These are phyloP conservation scores for Hericium alpestre DNA, from an alignment of 768 basidiomycete species.

Conservation along the genomic window DNA sequence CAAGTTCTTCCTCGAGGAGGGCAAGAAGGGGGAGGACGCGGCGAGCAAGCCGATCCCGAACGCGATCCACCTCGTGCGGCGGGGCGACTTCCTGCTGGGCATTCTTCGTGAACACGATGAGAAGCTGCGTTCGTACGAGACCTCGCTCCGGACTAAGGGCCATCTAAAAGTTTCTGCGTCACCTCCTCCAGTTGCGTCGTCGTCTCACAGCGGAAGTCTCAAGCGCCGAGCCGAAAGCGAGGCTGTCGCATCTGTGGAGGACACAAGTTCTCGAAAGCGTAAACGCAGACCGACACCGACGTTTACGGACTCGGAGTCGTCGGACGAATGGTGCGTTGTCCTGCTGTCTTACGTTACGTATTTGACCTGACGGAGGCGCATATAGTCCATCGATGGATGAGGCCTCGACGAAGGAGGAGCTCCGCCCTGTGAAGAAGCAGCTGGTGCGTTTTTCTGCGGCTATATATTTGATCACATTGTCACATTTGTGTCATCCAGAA, in stretches of 20 bases:
- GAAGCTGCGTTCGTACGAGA: constrained; percentile 83
- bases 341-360: background rate
- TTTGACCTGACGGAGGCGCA: constrained; percentile 1
- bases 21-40: constrained; percentile 85
- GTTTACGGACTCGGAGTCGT: constrained; percentile 90
- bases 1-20: constrained; percentile 97
- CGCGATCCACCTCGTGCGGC: constrained; percentile 93
- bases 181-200: constrained; percentile 69
- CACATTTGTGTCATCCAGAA: constrained; percentile 41
- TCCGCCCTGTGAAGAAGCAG: constrained; percentile 95
- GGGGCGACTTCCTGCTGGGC: constrained; percentile 87
- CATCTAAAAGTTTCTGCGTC: constrained; percentile 64
- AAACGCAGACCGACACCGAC: constrained; percentile 94
- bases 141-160: constrained; percentile 60
- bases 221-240: constrained; percentile 81
- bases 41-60: constrained; percentile 87
- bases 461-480: background rate
- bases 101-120: constrained; percentile 82
- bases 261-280: constrained; percentile 57
- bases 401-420: constrained; percentile 80
- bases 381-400: constrained; percentile 92
- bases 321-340: constrained; percentile 75
- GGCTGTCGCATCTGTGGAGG: constrained; percentile 73
- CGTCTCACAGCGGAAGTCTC: constrained; percentile 46
- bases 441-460: constrained; percentile 41